Conservation (phyloP, 1,139 yeast species). For the Kazachstania sp. region DNA sequence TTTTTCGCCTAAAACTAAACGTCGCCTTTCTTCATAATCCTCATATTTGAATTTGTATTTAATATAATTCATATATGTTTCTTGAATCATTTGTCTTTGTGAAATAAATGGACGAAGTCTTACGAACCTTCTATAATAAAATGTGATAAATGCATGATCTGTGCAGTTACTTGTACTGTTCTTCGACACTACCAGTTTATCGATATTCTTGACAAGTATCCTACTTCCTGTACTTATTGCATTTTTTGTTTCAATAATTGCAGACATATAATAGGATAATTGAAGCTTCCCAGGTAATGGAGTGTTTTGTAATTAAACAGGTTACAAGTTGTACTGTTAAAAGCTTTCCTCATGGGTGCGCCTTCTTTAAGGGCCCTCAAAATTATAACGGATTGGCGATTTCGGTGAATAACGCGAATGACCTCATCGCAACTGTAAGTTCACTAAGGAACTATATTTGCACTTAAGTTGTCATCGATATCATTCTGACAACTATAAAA, state of each 20-base stretch:
- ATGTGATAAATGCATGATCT: constrained; percentile 6
- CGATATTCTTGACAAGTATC: background rate
- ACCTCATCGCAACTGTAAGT: no score
- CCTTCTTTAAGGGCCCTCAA: no score
- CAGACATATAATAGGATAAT: background rate
- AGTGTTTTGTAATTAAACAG: no score
- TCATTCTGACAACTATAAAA: no score
- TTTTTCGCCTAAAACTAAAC: constrained; percentile 3
- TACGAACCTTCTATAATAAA: constrained; percentile 20
- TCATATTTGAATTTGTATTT: constrained; percentile 25
- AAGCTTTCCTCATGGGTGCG: no score
- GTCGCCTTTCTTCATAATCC: constrained; percentile 18
- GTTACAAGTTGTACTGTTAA: no score
- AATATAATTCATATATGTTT: constrained; percentile 22
- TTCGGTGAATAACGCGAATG: no score
- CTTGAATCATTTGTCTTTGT: constrained; percentile 17
- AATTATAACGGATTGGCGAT: no score
- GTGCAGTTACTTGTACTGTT: background rate
- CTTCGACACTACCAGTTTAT: constrained; percentile 1
- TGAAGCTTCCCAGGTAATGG: no score
- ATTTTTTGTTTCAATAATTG: background rate
- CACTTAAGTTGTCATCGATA: no score
- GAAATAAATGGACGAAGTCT: constrained; percentile 25
- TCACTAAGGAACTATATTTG: no score
- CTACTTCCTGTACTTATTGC: background rate